Evolutionary conservation across 805 yeast species (phyloP), one percentile per base, ranked within the genome.

Genomic region (Starmerella ratchasimensis): DNA sequence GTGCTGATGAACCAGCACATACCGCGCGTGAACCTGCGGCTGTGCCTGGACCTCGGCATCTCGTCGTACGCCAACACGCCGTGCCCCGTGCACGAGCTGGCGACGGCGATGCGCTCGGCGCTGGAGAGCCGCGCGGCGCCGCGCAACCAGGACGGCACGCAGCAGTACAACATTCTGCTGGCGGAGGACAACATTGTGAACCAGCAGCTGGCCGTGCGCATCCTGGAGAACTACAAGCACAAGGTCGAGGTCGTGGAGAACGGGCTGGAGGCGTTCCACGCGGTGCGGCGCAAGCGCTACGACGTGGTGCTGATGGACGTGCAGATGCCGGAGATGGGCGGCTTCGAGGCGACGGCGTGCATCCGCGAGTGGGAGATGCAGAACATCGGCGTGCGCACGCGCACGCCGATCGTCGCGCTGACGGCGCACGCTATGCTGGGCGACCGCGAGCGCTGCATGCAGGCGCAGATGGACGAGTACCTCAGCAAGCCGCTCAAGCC

Each of bases 381-480:
- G 58, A 68, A 74, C 16, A 75, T 76, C 45, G 83, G 86, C 31
- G 68, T 76, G 36, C 68, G 80, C 23, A 74, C 77, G 43, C 68
- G 93, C 41, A 78, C 88, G 1, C 94, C 94, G 16, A 82, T 82
- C 49, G 81, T 82, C 51, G 94, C 94, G 2, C 65, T 82, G 41
- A 83, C 94, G 0, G 94, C 94, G 0, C 94, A 82, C 57, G 94
- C 94, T 3, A 83, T 82, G 94, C 65, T 82, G 62, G 94, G 94
- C 33, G 94, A 83, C 58, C 64, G 94, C 36, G 94, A 82, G 54
- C 68, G 79, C 50, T 81, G 93, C 42, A 63, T 82, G 58, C 80
- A 80, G 44, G 84, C 84, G 28, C 93, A 84, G 45, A 82, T 82
- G 94, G 94, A 82, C 58, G 94, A 83, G 55, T 82, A 83, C 54